Conservation (phyloP, 805 yeast genomes). For the Yarrowia porcina region DNA sequence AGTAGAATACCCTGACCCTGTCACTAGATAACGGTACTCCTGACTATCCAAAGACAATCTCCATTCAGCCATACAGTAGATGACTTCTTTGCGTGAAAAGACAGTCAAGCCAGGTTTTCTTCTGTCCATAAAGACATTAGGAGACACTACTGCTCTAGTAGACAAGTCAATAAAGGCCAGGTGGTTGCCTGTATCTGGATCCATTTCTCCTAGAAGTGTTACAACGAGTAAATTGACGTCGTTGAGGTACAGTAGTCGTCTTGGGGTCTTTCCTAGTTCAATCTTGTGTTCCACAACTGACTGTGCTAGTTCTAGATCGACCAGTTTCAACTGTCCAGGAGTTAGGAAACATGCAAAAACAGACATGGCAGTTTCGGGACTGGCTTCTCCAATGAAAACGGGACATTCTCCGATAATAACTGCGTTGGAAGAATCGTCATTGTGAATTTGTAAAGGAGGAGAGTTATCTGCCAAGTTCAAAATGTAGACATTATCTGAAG, state of each 20-base stretch:
- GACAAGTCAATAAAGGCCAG: not conserved
- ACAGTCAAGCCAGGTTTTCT: constrained; percentile 1
- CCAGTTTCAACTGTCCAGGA: not conserved
- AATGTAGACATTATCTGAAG: constrained; percentile 2
- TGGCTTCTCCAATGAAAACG: constrained; percentile 6
- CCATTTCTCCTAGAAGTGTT: not conserved
- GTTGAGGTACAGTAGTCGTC: constrained; percentile 2
- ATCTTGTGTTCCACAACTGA: not conserved
- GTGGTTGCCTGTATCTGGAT: not conserved
- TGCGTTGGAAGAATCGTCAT: not conserved
- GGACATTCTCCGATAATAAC: constrained; percentile 5
- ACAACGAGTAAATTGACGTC: not conserved
- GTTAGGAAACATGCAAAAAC: not conserved
- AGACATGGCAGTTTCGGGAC: constrained; percentile 1
- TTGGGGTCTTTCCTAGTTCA: not conserved
- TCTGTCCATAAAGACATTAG: constrained; percentile 5
- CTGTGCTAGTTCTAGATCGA: not conserved
- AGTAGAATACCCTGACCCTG: not conserved
- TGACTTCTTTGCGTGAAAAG: not conserved
- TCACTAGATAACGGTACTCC: not conserved
- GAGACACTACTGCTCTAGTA: not conserved
- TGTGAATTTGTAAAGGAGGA: not conserved
- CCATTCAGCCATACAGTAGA: constrained; percentile 20
- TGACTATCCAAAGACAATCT: not conserved
- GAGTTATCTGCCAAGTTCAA: not conserved